Percentiles rank a stretch among this genome's conserved stretches.
These are phyloP conservation scores for Malassezia pachydermatis DNA, from an alignment of 1,284 basidiomycete genomes.

Conservation along the genomic window DNA sequence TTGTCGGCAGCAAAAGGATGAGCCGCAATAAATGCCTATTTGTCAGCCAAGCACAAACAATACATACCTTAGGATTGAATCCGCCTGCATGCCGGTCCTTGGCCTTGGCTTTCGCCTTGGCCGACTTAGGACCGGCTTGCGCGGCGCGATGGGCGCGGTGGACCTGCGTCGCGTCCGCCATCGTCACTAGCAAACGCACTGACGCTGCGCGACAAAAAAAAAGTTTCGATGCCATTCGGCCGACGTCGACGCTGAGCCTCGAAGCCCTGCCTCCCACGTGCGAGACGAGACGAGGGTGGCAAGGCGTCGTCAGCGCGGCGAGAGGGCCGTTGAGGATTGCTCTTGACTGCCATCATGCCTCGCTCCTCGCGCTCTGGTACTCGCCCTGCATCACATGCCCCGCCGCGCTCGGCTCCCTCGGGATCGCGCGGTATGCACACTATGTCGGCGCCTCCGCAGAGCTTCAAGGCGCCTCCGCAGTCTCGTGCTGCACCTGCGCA, in stretches of 20 bases:
- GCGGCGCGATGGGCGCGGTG: slow-evolving; percentile 39
- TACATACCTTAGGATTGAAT: slow-evolving; percentile 79
- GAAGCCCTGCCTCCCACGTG: slow-evolving; percentile 12
- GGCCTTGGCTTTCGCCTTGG: slow-evolving; percentile 30
- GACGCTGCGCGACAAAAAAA: slow-evolving; percentile 6
- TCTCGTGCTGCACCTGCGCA: slow-evolving; percentile 1
- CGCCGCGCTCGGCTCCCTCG: slow-evolving; percentile 24
- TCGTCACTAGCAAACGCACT: slow-evolving; percentile 15
- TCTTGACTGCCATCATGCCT: no score
- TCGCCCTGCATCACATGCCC: slow-evolving; percentile 24
- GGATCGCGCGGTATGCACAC: slow-evolving; percentile 43
- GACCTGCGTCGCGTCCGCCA: slow-evolving; percentile 36
- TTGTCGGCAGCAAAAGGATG: slow-evolving; percentile 54
- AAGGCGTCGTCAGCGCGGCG: background rate
- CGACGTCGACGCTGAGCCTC: slow-evolving; percentile 3
- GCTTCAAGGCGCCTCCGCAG: slow-evolving; percentile 17
- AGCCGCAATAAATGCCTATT: slow-evolving; percentile 65
- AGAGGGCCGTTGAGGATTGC: background rate
- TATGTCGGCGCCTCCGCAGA: slow-evolving; percentile 29
- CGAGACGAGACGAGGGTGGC: no score
- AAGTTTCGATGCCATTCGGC: slow-evolving; percentile 13
- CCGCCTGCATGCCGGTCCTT: slow-evolving; percentile 49
- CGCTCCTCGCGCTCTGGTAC: slow-evolving; percentile 34
- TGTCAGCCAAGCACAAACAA: background rate
- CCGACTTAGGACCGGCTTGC: slow-evolving; percentile 38